Conservation (phyloP, 257 asterid species). For the Verbena officinalis region DNA sequence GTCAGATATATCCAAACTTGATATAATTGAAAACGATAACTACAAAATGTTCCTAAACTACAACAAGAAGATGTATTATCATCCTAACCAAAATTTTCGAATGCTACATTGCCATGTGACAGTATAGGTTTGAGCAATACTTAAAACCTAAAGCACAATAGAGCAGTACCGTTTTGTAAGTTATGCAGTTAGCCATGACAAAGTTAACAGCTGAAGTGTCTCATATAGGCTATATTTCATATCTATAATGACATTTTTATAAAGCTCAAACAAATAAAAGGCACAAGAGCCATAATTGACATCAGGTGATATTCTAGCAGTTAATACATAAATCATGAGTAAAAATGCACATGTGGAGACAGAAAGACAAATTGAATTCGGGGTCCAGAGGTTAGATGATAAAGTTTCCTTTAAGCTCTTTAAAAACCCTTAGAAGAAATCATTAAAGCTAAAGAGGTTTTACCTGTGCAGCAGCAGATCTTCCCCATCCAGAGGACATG, state of each 20-base stretch:
- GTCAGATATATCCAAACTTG: background rate
- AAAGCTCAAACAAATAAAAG: slow-evolving; percentile 9
- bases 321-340: slow-evolving; percentile 17
- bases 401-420: no score
- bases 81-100: background rate
- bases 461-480: slow-evolving; percentile 99
- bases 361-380: no score
- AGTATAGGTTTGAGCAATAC: slow-evolving; percentile 10
- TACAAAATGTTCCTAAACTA: slow-evolving; percentile 1
- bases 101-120: slow-evolving; percentile 2
- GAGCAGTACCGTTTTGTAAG: slow-evolving; percentile 16
- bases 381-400: no score
- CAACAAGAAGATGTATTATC: background rate
- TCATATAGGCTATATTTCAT: background rate
- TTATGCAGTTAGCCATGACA: slow-evolving; percentile 16
- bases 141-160: slow-evolving; percentile 15
- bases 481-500: slow-evolving; percentile 99
- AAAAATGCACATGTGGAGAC: no score
- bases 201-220: slow-evolving; percentile 23
- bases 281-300: background rate
- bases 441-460: slow-evolving; percentile 13
- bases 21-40: background rate
- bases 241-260: slow-evolving; percentile 17
- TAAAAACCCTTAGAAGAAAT: no score
- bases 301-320: background rate